Evolutionary conservation across 306 rosid genomes (phyloP).

Genomic region (Pyrus bretschneideri): DNA sequence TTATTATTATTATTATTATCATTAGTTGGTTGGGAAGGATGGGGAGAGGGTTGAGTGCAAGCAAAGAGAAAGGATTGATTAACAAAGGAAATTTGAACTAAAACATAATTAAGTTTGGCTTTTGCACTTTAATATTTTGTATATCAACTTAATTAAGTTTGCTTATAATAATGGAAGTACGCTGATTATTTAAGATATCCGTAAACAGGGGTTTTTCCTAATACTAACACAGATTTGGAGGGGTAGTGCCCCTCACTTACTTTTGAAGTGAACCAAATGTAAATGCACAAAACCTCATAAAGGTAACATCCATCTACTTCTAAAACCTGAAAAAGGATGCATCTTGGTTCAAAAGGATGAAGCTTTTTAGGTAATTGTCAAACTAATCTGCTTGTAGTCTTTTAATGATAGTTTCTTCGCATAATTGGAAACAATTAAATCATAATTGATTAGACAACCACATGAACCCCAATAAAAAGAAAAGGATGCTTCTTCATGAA

Average conservation of each 20-base stretch:
- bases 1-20: not conserved
- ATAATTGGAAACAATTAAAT: not conserved
- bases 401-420: not conserved
- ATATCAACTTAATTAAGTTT: not conserved
- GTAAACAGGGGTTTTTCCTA: not conserved
- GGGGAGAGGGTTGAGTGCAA: conserved; percentile 1
- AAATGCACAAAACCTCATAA: conserved; percentile 1
- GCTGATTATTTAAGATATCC: not conserved
- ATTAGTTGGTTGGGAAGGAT: not conserved
- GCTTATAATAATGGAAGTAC: not conserved
- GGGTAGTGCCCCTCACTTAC: not conserved
- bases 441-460: not conserved
- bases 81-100: not conserved
- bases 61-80: not conserved
- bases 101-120: not conserved
- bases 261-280: conserved; percentile 1
- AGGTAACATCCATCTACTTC: not conserved
- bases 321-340: not conserved
- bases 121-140: not conserved
- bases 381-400: conserved; percentile 5
- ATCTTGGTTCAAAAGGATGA: conserved; percentile 6
- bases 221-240: not conserved
- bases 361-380: conserved; percentile 17
- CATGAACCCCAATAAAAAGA: not conserved
- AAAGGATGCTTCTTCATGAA: not conserved